Evolutionary conservation across 2,329 filamentous ascomycete species (phyloP).

Genomic region (Verticillium isaacii): DNA sequence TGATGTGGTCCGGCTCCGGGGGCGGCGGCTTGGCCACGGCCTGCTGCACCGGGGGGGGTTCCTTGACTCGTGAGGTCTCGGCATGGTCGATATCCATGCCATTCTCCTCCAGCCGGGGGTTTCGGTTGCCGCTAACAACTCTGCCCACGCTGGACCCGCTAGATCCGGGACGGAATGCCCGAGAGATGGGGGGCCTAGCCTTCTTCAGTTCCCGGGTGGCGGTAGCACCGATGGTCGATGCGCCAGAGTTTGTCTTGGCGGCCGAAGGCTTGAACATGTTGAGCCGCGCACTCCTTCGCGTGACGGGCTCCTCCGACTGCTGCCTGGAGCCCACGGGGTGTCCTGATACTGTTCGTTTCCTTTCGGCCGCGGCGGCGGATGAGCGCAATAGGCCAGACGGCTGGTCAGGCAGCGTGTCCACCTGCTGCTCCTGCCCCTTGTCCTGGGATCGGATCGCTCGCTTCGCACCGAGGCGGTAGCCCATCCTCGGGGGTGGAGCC

Average conservation of each 20-base stretch:
- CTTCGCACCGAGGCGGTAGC: conserved; percentile 47
- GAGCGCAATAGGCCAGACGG: conserved; percentile 32
- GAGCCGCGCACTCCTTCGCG: conserved; percentile 68
- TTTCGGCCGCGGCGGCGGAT: conserved; percentile 49
- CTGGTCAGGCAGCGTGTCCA: conserved; percentile 37
- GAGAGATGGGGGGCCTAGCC: conserved; percentile 66
- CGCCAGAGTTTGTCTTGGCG: conserved; percentile 56
- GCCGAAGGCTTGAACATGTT: conserved; percentile 65
- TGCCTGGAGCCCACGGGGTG: conserved; percentile 56
- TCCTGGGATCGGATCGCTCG: conserved; percentile 32
- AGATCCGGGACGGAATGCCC: conserved; percentile 61
- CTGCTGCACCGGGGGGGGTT: conserved; percentile 28
- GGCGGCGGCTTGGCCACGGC: conserved; percentile 27
- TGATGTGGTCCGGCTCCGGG: conserved; percentile 50
- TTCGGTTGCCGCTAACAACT: conserved; percentile 87
- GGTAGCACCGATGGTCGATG: conserved; percentile 51
- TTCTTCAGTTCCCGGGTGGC: conserved; percentile 76
- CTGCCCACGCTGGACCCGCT: conserved; percentile 71
- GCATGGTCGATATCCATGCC: conserved; percentile 65
- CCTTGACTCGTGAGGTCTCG: conserved; percentile 47
- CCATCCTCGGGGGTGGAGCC: conserved; percentile 56
- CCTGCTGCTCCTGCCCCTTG: conserved; percentile 23
- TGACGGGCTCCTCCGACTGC: conserved; percentile 55
- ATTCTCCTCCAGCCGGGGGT: conserved; percentile 58
- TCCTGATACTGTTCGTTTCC: conserved; percentile 91